Percentiles rank a stretch among this genome's conserved stretches.
Conservation (phyloP, 495 filamentous ascomycete species). For the Bombardia bombarda region DNA sequence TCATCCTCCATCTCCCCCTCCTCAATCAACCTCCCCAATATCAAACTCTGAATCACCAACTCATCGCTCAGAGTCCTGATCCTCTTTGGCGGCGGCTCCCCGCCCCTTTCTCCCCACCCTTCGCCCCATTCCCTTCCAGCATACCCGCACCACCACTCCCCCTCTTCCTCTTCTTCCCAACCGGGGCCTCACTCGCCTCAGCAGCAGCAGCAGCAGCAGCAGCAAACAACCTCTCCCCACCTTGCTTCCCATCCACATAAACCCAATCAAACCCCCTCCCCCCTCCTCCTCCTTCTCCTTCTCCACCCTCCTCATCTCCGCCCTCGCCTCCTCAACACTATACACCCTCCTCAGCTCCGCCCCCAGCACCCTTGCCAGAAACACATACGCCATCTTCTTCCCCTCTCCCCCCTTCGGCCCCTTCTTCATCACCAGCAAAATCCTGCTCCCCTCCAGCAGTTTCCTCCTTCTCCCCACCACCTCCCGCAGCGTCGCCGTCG, state of each 20-base stretch:
- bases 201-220: slow-evolving; percentile 5
- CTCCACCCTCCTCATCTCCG: slow-evolving; percentile 45
- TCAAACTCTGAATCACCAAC: slow-evolving; percentile 86
- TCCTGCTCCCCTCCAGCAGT: slow-evolving; percentile 55
- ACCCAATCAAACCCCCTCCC: slow-evolving; percentile 65
- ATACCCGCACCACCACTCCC: slow-evolving; percentile 22
- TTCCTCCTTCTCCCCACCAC: slow-evolving; percentile 51
- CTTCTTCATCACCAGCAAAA: slow-evolving; percentile 70
- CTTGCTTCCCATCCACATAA: slow-evolving; percentile 55
- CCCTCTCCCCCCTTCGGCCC: slow-evolving; percentile 52
- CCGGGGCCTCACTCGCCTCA: background rate
- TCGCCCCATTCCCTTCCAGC: too few species aligned
- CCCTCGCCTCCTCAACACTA: slow-evolving; percentile 55
- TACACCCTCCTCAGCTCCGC: slow-evolving; percentile 58
- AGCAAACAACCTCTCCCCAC: slow-evolving; percentile 19
- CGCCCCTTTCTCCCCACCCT: too few species aligned
- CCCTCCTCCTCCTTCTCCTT: too few species aligned
- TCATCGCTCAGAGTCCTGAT: slow-evolving; percentile 70
- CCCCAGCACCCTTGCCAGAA: slow-evolving; percentile 72
- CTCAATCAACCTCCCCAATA: slow-evolving; percentile 71
- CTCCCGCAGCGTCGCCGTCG: slow-evolving; percentile 44
- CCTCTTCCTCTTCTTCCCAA: slow-evolving; percentile 39
- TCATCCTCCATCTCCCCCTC: slow-evolving; percentile 42
- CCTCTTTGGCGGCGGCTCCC: slow-evolving; percentile 35
- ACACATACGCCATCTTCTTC: slow-evolving; percentile 48